phyloP scores from a whole-genome alignment of 495 filamentous ascomycete genomes.

The Clavariopsis aquatica region DNA sequence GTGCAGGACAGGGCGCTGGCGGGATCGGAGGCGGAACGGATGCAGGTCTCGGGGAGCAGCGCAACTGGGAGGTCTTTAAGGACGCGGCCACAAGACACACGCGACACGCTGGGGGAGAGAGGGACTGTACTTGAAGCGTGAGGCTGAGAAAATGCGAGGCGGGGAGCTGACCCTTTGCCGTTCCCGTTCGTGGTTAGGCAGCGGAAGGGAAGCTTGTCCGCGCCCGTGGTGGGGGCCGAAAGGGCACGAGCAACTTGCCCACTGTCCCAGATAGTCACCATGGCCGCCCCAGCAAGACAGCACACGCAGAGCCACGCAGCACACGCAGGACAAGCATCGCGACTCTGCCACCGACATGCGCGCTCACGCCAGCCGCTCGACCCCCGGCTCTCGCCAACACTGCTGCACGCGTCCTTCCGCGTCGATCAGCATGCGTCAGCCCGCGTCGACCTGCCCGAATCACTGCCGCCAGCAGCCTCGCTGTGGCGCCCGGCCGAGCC shows the following conservation, averaged over 20 bases:
- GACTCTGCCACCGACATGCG: too few relatives aligned
- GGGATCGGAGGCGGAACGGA: neutral
- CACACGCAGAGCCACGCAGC: too few relatives aligned
- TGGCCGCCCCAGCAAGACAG: too few relatives aligned
- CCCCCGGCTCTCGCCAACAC: too few relatives aligned
- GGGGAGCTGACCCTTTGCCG: slow-evolving; percentile 1
- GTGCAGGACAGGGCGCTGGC: neutral
- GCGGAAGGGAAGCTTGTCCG: neutral
- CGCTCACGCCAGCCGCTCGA: too few relatives aligned
- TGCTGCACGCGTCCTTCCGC: too few relatives aligned
- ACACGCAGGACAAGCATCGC: neutral
- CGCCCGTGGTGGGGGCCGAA: neutral
- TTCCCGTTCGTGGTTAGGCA: slow-evolving; percentile 9
- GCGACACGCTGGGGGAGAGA: neutral
- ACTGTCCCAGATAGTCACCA: neutral
- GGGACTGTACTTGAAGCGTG: slow-evolving; percentile 7
- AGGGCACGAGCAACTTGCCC: neutral
- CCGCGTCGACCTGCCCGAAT: too few relatives aligned
- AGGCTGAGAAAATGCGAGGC: neutral
- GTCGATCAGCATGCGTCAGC: neutral
- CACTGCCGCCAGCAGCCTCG: neutral
- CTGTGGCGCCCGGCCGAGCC: neutral
- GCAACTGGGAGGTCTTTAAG: neutral
- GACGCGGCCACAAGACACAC: too few relatives aligned
- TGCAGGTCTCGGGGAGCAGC: neutral